Evolutionary conservation across 2,329 filamentous ascomycete genomes (phyloP).

Genomic region (Fusarium odoratissimum): DNA sequence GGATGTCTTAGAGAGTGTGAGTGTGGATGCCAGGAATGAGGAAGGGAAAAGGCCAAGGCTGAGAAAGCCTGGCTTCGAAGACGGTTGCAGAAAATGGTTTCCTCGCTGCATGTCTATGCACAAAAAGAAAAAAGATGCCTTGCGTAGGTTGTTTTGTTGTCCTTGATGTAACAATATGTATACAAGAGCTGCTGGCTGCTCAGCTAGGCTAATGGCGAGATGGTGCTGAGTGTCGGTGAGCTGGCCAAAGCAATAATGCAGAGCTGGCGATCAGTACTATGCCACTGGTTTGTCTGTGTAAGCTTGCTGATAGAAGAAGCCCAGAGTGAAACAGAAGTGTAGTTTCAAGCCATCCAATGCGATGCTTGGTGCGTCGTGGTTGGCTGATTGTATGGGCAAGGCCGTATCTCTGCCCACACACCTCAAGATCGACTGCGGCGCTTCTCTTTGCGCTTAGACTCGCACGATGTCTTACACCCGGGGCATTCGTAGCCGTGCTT

Average conservation of each 20-base stretch:
- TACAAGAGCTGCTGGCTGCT: conserved; percentile 24
- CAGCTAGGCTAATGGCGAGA: conserved; percentile 5
- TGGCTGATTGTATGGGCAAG: conserved; percentile 19
- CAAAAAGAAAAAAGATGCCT: conserved; percentile 18
- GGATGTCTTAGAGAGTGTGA: conserved; percentile 5
- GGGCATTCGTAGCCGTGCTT: conserved; percentile 59
- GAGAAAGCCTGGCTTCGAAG: conserved; percentile 17
- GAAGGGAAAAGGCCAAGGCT: conserved; percentile 12
- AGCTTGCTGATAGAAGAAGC: conserved; percentile 1
- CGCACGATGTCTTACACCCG: conserved; percentile 59
- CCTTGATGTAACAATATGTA: conserved; percentile 15
- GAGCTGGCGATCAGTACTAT: neutral
- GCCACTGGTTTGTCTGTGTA: neutral
- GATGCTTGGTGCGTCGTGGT: conserved; percentile 22
- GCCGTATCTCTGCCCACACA: conserved; percentile 15
- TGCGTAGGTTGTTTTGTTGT: conserved; percentile 1
- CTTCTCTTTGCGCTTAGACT: conserved; percentile 55
- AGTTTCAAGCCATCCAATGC: conserved; percentile 20
- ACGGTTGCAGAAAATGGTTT: conserved; percentile 3
- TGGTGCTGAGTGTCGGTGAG: conserved; percentile 9
- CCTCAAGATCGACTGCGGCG: conserved; percentile 44
- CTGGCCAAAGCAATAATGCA: conserved; percentile 1
- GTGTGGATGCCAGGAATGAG: conserved; percentile 25
- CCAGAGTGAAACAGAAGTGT: conserved; percentile 4
- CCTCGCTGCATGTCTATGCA: neutral